A percentile compares a stretch with the other conserved stretches of the same genome.
These are phyloP conservation scores for Achlya hypogyna DNA, from an alignment of 352 stramenopile genomes.

Conservation along the genomic window DNA sequence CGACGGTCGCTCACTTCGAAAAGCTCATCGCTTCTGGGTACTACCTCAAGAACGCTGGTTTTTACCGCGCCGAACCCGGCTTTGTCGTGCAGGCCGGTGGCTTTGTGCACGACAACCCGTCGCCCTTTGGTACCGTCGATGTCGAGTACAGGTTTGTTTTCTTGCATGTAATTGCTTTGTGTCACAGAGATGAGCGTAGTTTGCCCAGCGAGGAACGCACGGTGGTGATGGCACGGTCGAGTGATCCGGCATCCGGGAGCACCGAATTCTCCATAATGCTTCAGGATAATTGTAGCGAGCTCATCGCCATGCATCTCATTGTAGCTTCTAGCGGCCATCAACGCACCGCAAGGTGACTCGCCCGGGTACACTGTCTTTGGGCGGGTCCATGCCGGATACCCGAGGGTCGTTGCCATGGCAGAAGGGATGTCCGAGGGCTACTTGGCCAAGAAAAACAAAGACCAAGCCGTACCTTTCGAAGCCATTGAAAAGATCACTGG, in stretches of 20 bases:
- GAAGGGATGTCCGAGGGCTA: conserved; percentile 64
- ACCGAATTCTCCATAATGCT: conserved; percentile 83
- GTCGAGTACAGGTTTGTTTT: conserved; percentile 57
- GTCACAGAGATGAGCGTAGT: conserved; percentile 23
- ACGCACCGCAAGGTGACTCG: conserved; percentile 46
- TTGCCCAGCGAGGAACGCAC: conserved; percentile 68
- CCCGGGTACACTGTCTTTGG: conserved; percentile 76
- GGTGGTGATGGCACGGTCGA: conserved; percentile 65
- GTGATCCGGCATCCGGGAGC: conserved; percentile 59
- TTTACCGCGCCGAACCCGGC: conserved; percentile 79
- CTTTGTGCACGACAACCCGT: conserved; percentile 57
- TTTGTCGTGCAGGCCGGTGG: conserved; percentile 71
- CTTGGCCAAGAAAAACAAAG: conserved; percentile 52
- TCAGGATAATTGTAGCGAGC: conserved; percentile 52
- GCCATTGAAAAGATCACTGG: conserved; percentile 57
- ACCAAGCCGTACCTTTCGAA: conserved; percentile 58
- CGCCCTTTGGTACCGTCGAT: conserved; percentile 52
- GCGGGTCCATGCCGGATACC: conserved; percentile 65
- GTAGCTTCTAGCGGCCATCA: conserved; percentile 31
- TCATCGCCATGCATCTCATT: neutral
- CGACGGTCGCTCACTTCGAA: conserved; percentile 61
- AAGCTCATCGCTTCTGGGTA: conserved; percentile 57
- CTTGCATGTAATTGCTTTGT: neutral
- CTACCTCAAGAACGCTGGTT: conserved; percentile 47
- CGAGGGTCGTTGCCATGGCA: conserved; percentile 62